phyloP scores from a whole-genome alignment of 306 rosid genomes.

The Ziziphus jujuba region DNA sequence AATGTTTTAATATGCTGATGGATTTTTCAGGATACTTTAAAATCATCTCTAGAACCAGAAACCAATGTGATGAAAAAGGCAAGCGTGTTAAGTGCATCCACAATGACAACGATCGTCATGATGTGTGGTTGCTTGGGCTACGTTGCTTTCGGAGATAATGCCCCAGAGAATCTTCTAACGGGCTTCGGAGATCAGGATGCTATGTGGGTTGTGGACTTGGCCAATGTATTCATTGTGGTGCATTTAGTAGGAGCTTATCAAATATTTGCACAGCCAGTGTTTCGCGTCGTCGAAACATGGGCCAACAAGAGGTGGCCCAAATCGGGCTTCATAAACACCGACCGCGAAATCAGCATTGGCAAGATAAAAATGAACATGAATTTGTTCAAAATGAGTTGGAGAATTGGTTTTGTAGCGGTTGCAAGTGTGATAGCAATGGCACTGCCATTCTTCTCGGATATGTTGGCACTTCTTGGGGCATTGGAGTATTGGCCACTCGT shows the following conservation, averaged over 20 bases:
- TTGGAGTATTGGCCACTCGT: conserved; percentile 60
- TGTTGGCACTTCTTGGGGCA: conserved; percentile 64
- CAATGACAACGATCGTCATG: conserved; percentile 55
- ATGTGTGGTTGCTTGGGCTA: conserved; percentile 55
- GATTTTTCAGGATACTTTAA: conserved; percentile 63
- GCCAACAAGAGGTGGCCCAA: conserved; percentile 44
- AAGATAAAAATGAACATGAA: conserved; percentile 31
- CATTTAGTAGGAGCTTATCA: conserved; percentile 68
- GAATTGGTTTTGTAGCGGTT: conserved; percentile 37
- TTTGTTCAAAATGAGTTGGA: conserved; percentile 56
- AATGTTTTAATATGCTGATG: neutral
- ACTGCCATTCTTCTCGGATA: conserved; percentile 53
- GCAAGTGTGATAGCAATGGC: conserved; percentile 43
- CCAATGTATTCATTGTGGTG: conserved; percentile 50
- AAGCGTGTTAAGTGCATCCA: conserved; percentile 31
- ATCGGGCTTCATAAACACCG: conserved; percentile 40
- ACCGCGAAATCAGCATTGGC: conserved; percentile 23
- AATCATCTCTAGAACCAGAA: conserved; percentile 56
- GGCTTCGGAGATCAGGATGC: conserved; percentile 64
- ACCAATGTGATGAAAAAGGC: conserved; percentile 69
- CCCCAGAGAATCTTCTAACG: conserved; percentile 64
- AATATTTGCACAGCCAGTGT: conserved; percentile 51
- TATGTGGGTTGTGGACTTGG: conserved; percentile 58
- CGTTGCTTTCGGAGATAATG: conserved; percentile 60
- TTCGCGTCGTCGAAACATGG: conserved; percentile 38